These are phyloP conservation scores for Cyberlindnera veronae DNA, from an alignment of 805 yeast species.

Conservation along the genomic window DNA sequence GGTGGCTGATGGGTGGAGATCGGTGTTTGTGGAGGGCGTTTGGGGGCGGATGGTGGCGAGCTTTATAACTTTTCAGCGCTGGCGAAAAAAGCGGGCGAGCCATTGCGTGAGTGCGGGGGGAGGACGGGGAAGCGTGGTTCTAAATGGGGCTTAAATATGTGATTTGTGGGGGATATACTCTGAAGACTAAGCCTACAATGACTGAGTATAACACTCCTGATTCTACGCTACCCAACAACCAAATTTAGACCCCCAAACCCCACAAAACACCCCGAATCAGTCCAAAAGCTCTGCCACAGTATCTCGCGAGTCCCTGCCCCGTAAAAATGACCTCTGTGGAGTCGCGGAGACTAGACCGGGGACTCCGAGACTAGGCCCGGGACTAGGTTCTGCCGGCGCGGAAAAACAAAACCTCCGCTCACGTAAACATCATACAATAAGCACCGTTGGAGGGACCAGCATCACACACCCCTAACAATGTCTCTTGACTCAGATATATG, in stretches of 20 bases:
- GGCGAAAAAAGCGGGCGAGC: slow-evolving; percentile 6
- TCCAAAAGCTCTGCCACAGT: too few relatives aligned
- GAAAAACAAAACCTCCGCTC: too few relatives aligned
- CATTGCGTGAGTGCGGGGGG: not conserved
- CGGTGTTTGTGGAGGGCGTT: not conserved
- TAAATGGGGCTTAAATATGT: not conserved
- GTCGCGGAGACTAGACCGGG: not conserved
- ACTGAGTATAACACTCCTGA: not conserved
- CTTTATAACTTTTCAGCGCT: not conserved
- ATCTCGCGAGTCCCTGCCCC: too few relatives aligned
- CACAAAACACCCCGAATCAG: too few relatives aligned
- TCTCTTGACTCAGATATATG: slow-evolving; percentile 31
- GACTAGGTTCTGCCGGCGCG: too few relatives aligned
- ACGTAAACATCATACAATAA: not conserved
- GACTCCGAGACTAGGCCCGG: not conserved
- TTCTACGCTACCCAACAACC: too few relatives aligned
- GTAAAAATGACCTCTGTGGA: too few relatives aligned
- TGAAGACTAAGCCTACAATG: not conserved
- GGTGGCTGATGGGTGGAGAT: not conserved
- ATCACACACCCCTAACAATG: too few relatives aligned
- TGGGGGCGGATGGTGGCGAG: not conserved
- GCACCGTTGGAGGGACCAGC: not conserved
- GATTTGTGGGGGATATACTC: not conserved
- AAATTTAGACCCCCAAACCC: too few relatives aligned
- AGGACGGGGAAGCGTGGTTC: not conserved